These are phyloP conservation scores for Gelatoporia subvermispora DNA, from an alignment of 768 basidiomycete species.

Conservation along the genomic window DNA sequence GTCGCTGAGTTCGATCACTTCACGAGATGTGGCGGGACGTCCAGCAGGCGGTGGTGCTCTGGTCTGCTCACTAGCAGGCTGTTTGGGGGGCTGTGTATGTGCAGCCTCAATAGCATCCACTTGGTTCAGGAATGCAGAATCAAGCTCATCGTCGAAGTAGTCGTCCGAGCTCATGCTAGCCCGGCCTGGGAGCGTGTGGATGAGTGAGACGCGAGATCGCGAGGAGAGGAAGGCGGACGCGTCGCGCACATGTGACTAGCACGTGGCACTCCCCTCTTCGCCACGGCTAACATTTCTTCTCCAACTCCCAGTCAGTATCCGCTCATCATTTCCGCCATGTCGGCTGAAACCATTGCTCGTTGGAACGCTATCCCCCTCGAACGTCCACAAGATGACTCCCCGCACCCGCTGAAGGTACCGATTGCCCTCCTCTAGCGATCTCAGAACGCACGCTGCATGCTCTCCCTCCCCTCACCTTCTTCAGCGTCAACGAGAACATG, in stretches of 20 bases:
- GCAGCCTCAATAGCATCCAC: slow-evolving; percentile 71
- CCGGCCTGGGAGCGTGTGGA: not conserved
- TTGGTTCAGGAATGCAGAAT: slow-evolving; percentile 53
- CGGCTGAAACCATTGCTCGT: slow-evolving; percentile 55
- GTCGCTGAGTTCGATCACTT: slow-evolving; percentile 40
- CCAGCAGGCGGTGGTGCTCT: slow-evolving; percentile 15
- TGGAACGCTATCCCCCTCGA: slow-evolving; percentile 68
- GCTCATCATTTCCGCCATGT: slow-evolving; percentile 39
- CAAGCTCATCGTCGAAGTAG: slow-evolving; percentile 62
- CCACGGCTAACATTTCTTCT: slow-evolving; percentile 2
- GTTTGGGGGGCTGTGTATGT: slow-evolving; percentile 26
- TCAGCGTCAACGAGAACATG: slow-evolving; percentile 57
- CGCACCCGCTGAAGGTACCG: slow-evolving; percentile 63
- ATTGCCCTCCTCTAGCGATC: slow-evolving; percentile 39
- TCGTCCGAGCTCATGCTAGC: slow-evolving; percentile 68
- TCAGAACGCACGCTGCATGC: slow-evolving; percentile 42
- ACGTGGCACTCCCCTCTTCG: not conserved
- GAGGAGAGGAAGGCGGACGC: slow-evolving; percentile 1
- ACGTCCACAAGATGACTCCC: slow-evolving; percentile 20
- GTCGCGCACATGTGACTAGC: not conserved
- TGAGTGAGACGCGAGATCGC: not conserved
- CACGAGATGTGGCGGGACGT: slow-evolving; percentile 2
- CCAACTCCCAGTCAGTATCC: slow-evolving; percentile 5
- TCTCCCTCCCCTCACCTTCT: slow-evolving; percentile 37
- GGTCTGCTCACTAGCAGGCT: slow-evolving; percentile 13